These are phyloP conservation scores for Globisporangium lucens DNA, from an alignment of 352 stramenopile species.

Conservation along the genomic window DNA sequence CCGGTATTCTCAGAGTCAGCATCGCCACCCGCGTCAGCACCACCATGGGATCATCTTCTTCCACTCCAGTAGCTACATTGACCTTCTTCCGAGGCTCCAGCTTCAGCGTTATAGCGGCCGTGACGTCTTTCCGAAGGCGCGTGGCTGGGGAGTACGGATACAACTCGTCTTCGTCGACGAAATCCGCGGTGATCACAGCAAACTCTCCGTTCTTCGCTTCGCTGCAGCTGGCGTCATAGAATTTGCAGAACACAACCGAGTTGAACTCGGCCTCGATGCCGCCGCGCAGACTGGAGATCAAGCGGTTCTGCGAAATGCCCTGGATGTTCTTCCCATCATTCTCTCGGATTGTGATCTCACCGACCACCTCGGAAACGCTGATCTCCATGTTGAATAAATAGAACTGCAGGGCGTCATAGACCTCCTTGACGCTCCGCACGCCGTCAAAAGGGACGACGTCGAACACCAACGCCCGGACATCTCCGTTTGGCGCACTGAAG, in stretches of 20 bases:
- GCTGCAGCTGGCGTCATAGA: not conserved
- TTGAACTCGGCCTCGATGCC: constrained; percentile 31
- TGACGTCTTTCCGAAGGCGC: constrained; percentile 11
- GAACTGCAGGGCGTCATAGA: constrained; percentile 37
- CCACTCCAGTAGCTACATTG: not conserved
- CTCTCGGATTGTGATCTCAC: constrained; percentile 44
- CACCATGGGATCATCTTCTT: constrained; percentile 10
- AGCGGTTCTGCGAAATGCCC: constrained; percentile 30
- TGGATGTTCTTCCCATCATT: constrained; percentile 32
- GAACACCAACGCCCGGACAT: not conserved
- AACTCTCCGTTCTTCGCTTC: constrained; percentile 1
- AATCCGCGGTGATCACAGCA: constrained; percentile 7
- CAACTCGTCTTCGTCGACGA: constrained; percentile 12
- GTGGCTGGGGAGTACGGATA: constrained; percentile 11
- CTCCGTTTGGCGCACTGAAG: not conserved
- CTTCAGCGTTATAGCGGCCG: constrained; percentile 2
- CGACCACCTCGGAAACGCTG: constrained; percentile 40
- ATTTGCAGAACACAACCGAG: constrained; percentile 29
- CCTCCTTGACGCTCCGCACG: constrained; percentile 21
- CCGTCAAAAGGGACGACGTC: constrained; percentile 8
- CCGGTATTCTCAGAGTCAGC: not conserved
- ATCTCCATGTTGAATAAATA: constrained; percentile 46
- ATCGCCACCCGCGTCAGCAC: constrained; percentile 1
- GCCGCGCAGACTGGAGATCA: constrained; percentile 19
- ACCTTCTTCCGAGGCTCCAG: not conserved